phyloP scores from a whole-genome alignment of 1,139 yeast genomes.

The Tardiomyces depauwii region DNA sequence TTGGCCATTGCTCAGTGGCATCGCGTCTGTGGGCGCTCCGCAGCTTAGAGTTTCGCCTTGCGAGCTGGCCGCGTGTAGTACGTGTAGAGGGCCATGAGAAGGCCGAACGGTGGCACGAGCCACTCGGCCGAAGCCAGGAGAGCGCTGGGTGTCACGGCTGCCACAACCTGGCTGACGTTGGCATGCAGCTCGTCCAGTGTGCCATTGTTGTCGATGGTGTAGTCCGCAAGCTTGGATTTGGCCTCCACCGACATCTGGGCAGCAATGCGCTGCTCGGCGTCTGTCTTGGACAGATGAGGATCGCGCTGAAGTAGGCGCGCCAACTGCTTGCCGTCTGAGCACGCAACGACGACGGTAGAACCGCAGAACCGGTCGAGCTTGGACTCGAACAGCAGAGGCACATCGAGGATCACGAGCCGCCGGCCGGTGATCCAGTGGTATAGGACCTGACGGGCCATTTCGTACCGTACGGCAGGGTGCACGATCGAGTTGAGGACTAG shows the following conservation, averaged over 20 bases:
- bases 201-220: conserved; percentile 54
- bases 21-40: no score
- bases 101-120: conserved; percentile 47
- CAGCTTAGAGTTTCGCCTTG: neutral
- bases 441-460: conserved; percentile 49
- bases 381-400: conserved; percentile 81
- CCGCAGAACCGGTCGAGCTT: conserved; percentile 67
- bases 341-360: conserved; percentile 52
- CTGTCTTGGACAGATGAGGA: conserved; percentile 42
- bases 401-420: conserved; percentile 64
- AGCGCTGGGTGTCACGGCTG: conserved; percentile 36
- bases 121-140: conserved; percentile 31
- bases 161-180: conserved; percentile 37
- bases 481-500: conserved; percentile 58
- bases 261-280: conserved; percentile 57
- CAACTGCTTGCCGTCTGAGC: conserved; percentile 47
- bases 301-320: conserved; percentile 56
- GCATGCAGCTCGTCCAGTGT: conserved; percentile 37
- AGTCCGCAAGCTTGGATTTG: conserved; percentile 51
- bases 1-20: no score
- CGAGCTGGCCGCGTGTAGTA: neutral
- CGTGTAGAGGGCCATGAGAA: conserved; percentile 37
- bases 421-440: conserved; percentile 42
- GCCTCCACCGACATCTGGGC: conserved; percentile 64
- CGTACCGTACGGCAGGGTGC: conserved; percentile 79